These are phyloP conservation scores for Macrotyloma uniflorum DNA, from an alignment of 306 rosid genomes.

Conservation along the genomic window DNA sequence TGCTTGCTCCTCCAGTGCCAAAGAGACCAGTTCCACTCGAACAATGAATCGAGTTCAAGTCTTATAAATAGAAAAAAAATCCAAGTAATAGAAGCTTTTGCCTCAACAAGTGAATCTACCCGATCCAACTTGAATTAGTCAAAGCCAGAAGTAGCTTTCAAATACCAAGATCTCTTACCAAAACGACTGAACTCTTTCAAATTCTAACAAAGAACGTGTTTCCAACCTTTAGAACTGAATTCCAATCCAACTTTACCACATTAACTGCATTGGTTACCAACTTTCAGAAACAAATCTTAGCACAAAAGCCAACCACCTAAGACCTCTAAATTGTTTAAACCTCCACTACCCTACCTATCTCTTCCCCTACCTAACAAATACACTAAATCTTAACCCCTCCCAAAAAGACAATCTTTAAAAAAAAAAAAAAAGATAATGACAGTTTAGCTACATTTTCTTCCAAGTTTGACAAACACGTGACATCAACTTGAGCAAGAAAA, in stretches of 20 bases:
- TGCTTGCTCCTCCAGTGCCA: background rate
- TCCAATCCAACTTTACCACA: constrained; percentile 16
- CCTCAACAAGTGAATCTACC: background rate
- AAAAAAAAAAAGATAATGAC: background rate
- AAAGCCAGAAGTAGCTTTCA: background rate
- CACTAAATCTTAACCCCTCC: constrained; percentile 6
- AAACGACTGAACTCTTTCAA: background rate
- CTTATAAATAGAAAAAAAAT: background rate
- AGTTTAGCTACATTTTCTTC: background rate
- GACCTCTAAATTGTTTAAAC: background rate
- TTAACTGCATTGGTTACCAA: constrained; percentile 12
- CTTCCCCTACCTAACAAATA: background rate
- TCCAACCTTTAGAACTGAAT: constrained; percentile 10
- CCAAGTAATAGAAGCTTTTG: background rate
- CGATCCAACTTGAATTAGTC: background rate
- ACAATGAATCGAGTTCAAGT: background rate
- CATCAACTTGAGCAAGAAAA: background rate
- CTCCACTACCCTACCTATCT: background rate
- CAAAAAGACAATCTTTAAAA: background rate
- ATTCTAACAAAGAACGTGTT: background rate
- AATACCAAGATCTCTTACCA: background rate
- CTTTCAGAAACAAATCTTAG: constrained; percentile 28
- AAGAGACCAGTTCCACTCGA: background rate
- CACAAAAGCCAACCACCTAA: constrained; percentile 1
- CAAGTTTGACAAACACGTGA: background rate